phyloP scores from a whole-genome alignment of 768 basidiomycete genomes.

The Rossbeevera mucosa region DNA sequence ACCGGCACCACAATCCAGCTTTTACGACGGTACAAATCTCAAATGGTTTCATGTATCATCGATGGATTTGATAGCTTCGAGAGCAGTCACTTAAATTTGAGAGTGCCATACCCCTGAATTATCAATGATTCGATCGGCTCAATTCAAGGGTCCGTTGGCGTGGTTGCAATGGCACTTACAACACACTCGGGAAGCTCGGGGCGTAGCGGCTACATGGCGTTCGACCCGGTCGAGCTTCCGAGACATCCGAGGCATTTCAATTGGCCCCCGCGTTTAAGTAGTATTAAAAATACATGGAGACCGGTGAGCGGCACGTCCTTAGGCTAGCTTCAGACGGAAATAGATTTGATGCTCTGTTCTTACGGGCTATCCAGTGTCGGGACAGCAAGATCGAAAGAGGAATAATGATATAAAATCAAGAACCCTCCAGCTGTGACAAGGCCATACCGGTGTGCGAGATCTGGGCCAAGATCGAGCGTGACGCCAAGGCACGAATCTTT shows the following conservation, averaged over 20 bases:
- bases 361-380: background rate
- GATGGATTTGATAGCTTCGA: no score
- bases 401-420: background rate
- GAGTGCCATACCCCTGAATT: no score
- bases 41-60: no score
- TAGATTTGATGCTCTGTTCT: background rate
- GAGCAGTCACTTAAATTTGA: no score
- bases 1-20: no score
- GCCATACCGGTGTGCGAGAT: no score
- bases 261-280: background rate
- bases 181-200: no score
- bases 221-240: background rate
- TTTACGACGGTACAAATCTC: background rate
- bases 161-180: no score
- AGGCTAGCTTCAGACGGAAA: background rate
- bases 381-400: background rate
- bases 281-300: background rate
- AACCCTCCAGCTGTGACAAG: no score
- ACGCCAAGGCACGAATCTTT: conserved; percentile 69
- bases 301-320: background rate
- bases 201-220: no score
- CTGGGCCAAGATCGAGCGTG: conserved; percentile 94
- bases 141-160: no score
- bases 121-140: no score
- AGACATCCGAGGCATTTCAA: background rate